Conservation (phyloP, 306 rosid species). For the Albizia julibrissin region DNA sequence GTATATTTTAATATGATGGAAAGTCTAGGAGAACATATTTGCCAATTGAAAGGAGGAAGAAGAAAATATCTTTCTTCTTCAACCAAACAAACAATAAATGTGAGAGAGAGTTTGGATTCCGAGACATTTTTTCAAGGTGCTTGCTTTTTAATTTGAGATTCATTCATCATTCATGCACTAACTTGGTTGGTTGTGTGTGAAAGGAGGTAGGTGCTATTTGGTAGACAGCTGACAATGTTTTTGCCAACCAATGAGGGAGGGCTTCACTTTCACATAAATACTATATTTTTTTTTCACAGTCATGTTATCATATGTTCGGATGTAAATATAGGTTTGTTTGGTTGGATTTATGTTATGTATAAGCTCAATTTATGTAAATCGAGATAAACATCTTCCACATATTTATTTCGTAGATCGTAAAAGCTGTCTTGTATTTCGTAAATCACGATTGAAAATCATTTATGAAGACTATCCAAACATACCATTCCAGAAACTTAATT, state of each 20-base stretch:
- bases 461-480: too few relatives aligned
- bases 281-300: neutral
- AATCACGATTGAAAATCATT: too few relatives aligned
- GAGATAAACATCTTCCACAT: too few relatives aligned
- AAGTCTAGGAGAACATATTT: neutral
- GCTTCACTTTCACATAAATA: constrained; percentile 28
- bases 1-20: neutral
- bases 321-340: too few relatives aligned
- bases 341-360: too few relatives aligned
- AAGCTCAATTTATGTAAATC: too few relatives aligned
- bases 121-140: constrained; percentile 29
- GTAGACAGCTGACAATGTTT: constrained; percentile 42
- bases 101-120: constrained; percentile 58
- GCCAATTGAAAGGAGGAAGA: neutral
- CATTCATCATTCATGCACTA: constrained; percentile 31
- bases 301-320: neutral
- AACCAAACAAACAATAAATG: constrained; percentile 44
- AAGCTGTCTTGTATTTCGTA: too few relatives aligned
- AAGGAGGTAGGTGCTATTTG: constrained; percentile 59
- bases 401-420: too few relatives aligned
- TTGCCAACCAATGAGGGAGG: constrained; percentile 43
- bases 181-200: constrained; percentile 34
- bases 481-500: too few relatives aligned
- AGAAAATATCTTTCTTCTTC: neutral
- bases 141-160: constrained; percentile 31